Evolutionary conservation across 23 red algal species (phyloP), one percentile per base, ranked within the genome.

Genomic region (Gracilaria gracilis): DNA sequence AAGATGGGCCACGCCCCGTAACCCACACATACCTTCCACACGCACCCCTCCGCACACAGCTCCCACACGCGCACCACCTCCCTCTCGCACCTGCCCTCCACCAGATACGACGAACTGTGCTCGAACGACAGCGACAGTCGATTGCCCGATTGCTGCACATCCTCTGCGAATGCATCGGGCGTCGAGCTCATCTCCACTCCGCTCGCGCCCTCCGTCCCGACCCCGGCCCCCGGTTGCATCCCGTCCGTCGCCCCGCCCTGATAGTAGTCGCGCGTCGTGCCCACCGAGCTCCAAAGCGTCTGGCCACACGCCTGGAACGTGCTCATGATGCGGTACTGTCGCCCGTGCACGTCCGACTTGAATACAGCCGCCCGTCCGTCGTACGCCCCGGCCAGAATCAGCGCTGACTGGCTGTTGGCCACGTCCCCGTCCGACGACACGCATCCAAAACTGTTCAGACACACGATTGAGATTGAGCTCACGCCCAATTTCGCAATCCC

Each of bases 41-140:
- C 53, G 55, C 84, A 95, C 7, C 39, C 35, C 57, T 95, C 93
- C 13, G 57, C 23, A 0, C 36, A 53, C 32, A 95, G 53, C 47
- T 95, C 88, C 93, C 93, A 95, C 29, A 82, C 12, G 29, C 93
- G 42, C 57, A 95, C 87, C 37, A 75, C 65, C 48, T 88, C 86
- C 16, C 38, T 48, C 33, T 95, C 84, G 51, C 85, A 91, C 11
- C 93, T 86, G 23, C 80, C 93, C 6, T 86, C 93, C 44, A 67
- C 93, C 80, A 95, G 55, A 50, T 82, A 75, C 49, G 72, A 85
- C 1, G 70, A 89, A 9, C 51, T 33, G 23, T 28, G 55, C 34
- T 91, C 70, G 39, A 77, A 95, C 48, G 87, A 47, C 20, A 88
- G 69, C 23, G 72, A 67, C 40, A 95, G 86, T 12, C 93, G 86